Conservation (phyloP, 441 rosid species). For the Erodium chrysanthum region DNA sequence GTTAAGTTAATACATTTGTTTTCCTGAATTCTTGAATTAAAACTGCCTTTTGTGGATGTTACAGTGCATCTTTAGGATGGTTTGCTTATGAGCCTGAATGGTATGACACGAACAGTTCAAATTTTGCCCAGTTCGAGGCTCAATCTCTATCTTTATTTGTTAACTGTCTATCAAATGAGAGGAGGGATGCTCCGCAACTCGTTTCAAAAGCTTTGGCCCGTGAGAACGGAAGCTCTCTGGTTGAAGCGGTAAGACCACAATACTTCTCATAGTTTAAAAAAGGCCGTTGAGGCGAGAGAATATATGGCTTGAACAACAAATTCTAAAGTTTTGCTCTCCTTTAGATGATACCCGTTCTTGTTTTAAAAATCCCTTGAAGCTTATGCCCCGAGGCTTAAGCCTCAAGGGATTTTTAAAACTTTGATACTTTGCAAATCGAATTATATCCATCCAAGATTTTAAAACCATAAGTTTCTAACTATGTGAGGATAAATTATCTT, state of each 20-base stretch:
- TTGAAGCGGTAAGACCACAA: constrained; percentile 40
- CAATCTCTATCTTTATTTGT: constrained; percentile 69
- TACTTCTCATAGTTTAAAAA: constrained; percentile 4
- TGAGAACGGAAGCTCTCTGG: constrained; percentile 46
- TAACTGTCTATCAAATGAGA: constrained; percentile 62
- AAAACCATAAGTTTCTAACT: background rate
- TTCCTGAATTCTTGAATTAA: constrained; percentile 12
- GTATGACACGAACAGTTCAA: constrained; percentile 53
- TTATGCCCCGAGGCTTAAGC: too few relatives aligned
- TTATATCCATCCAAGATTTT: background rate
- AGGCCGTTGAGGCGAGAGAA: too few relatives aligned
- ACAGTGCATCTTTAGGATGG: constrained; percentile 92
- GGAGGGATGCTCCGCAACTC: constrained; percentile 43
- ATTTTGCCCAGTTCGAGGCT: constrained; percentile 76
- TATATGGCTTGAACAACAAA: too few relatives aligned
- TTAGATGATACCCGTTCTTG: too few relatives aligned
- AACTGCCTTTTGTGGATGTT: constrained; percentile 26
- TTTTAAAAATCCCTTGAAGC: too few relatives aligned
- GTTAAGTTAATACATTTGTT: constrained; percentile 3
- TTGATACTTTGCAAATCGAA: constrained; percentile 4
- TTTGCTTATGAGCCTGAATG: constrained; percentile 94
- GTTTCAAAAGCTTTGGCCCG: constrained; percentile 49
- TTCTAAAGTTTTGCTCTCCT: too few relatives aligned
- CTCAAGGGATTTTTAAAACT: too few relatives aligned
- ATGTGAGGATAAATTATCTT: background rate